Percentiles rank a stretch among this genome's conserved stretches.
Conservation (phyloP, 2,329 filamentous ascomycete species). For the Penicillium sumatraense region DNA sequence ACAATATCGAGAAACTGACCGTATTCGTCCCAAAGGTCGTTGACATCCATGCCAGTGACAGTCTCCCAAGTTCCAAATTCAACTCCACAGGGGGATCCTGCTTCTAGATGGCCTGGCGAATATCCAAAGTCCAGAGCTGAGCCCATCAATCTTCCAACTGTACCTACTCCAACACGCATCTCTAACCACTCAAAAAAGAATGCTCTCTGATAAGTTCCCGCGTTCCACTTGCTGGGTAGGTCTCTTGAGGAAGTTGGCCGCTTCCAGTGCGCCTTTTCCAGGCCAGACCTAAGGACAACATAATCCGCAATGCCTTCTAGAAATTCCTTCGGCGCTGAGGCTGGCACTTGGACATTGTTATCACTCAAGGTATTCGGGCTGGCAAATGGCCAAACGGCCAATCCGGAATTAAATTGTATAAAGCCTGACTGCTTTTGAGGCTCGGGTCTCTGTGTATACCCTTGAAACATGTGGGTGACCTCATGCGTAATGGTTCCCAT, state of each 20-base stretch:
- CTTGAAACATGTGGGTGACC: not conserved
- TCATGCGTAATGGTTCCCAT: not conserved
- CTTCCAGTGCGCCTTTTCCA: not conserved
- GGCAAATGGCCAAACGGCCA: not conserved
- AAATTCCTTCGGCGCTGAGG: not conserved
- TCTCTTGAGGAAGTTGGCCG: not conserved
- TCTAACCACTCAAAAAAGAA: slow-evolving; percentile 1
- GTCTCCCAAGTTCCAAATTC: not conserved
- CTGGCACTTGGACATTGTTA: not conserved
- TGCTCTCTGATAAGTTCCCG: not conserved
- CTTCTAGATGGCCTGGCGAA: not conserved
- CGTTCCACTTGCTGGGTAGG: not conserved
- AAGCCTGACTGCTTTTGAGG: not conserved
- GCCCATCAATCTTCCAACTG: not conserved
- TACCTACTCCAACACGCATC: not conserved
- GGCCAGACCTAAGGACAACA: not conserved
- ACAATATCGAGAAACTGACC: not conserved
- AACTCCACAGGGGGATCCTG: not conserved
- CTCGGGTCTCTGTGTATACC: not conserved
- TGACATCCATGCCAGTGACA: not conserved
- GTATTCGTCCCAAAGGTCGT: not conserved
- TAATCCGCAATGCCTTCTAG: slow-evolving; percentile 1
- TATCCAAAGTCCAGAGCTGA: not conserved
- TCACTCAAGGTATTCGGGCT: not conserved
- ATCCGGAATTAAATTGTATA: not conserved